phyloP scores from a whole-genome alignment of 441 rosid species.

The Raphanus hybrid region DNA sequence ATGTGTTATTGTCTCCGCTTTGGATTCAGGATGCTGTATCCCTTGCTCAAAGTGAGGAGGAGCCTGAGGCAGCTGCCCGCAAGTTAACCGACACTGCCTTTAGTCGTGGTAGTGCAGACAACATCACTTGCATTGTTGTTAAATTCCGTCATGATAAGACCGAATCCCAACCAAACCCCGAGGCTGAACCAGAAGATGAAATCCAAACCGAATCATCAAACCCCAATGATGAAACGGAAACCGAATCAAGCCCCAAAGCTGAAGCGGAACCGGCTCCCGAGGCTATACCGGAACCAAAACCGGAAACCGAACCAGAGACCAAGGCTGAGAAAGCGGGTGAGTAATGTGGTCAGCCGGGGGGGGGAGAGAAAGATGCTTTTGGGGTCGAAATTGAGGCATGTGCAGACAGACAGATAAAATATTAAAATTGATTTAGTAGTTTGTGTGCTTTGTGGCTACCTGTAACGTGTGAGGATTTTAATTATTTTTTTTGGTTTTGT shows the following conservation, averaged over 20 bases:
- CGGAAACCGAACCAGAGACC: slow-evolving; percentile 24
- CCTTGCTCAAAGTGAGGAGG: slow-evolving; percentile 70
- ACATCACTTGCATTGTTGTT: slow-evolving; percentile 96
- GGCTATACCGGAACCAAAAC: background rate
- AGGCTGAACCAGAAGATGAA: slow-evolving; percentile 27
- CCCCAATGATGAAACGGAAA: slow-evolving; percentile 7
- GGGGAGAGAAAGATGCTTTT: background rate
- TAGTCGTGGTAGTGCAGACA: slow-evolving; percentile 88
- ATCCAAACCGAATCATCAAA: slow-evolving; percentile 10
- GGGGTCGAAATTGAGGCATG: slow-evolving; percentile 17
- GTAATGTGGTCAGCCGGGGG: slow-evolving; percentile 9
- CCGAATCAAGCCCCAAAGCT: slow-evolving; percentile 13
- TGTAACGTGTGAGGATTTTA: slow-evolving; percentile 28
- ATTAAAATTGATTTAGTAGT: slow-evolving; percentile 30
- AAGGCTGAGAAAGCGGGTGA: slow-evolving; percentile 35
- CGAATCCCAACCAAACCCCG: slow-evolving; percentile 39
- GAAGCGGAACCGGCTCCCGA: slow-evolving; percentile 15
- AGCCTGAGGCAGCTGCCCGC: slow-evolving; percentile 84
- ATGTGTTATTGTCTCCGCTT: background rate
- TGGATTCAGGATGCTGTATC: slow-evolving; percentile 79
- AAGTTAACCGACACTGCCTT: slow-evolving; percentile 91
- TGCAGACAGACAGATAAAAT: slow-evolving; percentile 17
- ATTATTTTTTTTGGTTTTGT: slow-evolving; percentile 35
- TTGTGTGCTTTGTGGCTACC: slow-evolving; percentile 29
- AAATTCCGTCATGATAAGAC: slow-evolving; percentile 65